These are phyloP conservation scores for Pythium phragmiticola DNA, from an alignment of 352 stramenopile genomes.

Conservation along the genomic window DNA sequence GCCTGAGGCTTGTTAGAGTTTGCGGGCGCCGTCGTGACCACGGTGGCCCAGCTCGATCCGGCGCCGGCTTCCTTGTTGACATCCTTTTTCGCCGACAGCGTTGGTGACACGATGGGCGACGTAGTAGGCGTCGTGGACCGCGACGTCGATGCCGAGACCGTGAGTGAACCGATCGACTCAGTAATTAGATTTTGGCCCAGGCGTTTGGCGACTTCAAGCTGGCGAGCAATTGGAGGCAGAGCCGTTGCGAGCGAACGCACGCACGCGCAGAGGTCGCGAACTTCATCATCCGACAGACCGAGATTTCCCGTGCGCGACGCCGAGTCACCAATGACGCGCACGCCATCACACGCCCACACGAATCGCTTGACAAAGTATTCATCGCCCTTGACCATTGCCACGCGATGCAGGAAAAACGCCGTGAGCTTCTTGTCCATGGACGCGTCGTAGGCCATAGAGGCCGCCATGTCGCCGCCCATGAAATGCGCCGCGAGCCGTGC, in stretches of 20 bases:
- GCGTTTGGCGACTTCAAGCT: slow-evolving; percentile 2
- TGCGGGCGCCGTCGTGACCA: slow-evolving; percentile 4
- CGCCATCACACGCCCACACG: slow-evolving; percentile 13
- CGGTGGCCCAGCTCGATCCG: slow-evolving; percentile 3
- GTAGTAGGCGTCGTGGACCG: slow-evolving; percentile 9
- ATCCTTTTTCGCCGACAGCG: slow-evolving; percentile 8
- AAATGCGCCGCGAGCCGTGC: slow-evolving; percentile 5
- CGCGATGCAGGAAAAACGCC: background rate
- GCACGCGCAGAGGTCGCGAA: slow-evolving; percentile 12
- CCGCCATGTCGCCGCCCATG: background rate
- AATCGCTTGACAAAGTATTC: slow-evolving; percentile 11
- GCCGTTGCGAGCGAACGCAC: slow-evolving; percentile 4
- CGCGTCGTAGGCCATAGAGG: background rate
- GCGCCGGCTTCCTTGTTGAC: background rate
- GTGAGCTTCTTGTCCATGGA: slow-evolving; percentile 3
- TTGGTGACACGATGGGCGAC: slow-evolving; percentile 10
- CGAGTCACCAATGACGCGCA: background rate
- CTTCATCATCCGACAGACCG: slow-evolving; percentile 4
- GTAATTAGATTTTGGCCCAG: background rate
- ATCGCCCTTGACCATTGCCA: background rate
- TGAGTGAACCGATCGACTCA: slow-evolving; percentile 1
- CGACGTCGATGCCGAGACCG: slow-evolving; percentile 4
- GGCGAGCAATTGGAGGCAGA: slow-evolving; percentile 1
- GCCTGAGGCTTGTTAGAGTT: background rate
- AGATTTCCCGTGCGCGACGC: background rate